Base-by-base conservation (phyloP, 1,284 basidiomycete species). In the Ganoderma resinaceum region DNA sequence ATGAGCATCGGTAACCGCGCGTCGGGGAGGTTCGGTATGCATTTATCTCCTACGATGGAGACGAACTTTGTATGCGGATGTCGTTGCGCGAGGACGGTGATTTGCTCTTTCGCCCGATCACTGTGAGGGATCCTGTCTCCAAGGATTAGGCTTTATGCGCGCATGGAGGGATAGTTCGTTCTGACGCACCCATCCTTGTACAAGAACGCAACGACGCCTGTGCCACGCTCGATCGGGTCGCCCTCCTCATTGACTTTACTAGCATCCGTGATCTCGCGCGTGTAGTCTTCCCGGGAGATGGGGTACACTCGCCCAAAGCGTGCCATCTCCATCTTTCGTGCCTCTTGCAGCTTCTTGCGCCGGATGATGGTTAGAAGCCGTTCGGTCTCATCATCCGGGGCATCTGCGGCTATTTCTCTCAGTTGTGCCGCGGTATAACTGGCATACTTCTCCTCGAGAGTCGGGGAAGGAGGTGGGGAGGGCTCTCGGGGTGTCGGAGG, bases 51-150 rank as follows among this genome's bases (percentile, higher is more conserved):
- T 2, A 97, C 90, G 75, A 99, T 99, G 43, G 94, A 95, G 70
- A 99, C 94, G 76, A 99, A 99, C 81, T 99, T 99, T 11, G 96
- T 95, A 33, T 92, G 89, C 2, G 96, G 95, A 80, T 98, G 93
- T 65, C 91, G 89, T 35, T 85, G 84, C 0, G 97, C 96, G 2
- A 99, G 84, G 0, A 85, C 86, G 20, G 86, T 85, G 40, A 99
- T 82, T 65, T 96, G 92, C 40, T 86, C 83, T 59, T 88, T 88
- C 11, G 96, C 82, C 59, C 92, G 89, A 68, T 95, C 91, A 67
- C 95, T 97, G 61, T 91, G 86, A 23, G 91, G 89, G 60, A 96
- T 86, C 8, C 95, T 97, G 74, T 40, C 62, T 7, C n/a, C 59
- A 26, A 65, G 23, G 14, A 61, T 61, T 46, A 76, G 40, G 23